Base-by-base conservation (phyloP, 2,329 filamentous ascomycete genomes). In the Sarocladium kiliense region DNA sequence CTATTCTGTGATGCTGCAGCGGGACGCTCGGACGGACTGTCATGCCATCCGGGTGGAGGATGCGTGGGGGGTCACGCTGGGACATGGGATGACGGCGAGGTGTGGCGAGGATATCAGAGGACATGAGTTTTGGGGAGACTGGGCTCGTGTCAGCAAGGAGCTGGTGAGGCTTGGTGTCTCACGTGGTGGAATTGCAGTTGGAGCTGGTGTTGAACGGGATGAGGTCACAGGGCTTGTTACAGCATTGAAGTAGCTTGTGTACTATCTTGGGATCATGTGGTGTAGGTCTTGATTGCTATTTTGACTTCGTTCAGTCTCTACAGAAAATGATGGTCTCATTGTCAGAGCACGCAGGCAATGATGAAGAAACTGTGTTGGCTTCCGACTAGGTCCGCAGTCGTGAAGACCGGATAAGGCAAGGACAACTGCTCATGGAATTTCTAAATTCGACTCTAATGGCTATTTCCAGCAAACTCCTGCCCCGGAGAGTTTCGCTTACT, bases 1-100 rank as follows among this genome's bases (percentile, higher is more conserved):
- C 5, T 86, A 82, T 67, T 85, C 82, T 0, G 67, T 85, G 1
- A 63, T 86, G 18, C 66, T 86, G 18, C 72, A 82, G 65, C 69
- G 68, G 2, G 74, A 78, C 57, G 49, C 47, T 1, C 66, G 74
- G 54, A 44, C 65, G 0, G 71, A 73, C 7, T 75, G 77, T 0
- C 81, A 86, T 60, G 77, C 79, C 0, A 67, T 86, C 27, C 62
- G 65, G 1, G 69, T 81, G 14, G 74, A 60, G 1, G 67, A 67
- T n/a, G 58, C 71, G 4, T 80, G 78, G 75, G 82, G 77, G 14
- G 80, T 83, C 1, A 81, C 82, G 0, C 68, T 86, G 12, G 84
- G 82, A 1, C 82, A 86, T 61, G 82, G 82, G 0, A 44, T 84
- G 19, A 63, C 68, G 2, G 55, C 57, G 1, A 67, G 62, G 0